phyloP scores from a whole-genome alignment of 805 yeast species.

The Metschnikowia reukaufii region DNA sequence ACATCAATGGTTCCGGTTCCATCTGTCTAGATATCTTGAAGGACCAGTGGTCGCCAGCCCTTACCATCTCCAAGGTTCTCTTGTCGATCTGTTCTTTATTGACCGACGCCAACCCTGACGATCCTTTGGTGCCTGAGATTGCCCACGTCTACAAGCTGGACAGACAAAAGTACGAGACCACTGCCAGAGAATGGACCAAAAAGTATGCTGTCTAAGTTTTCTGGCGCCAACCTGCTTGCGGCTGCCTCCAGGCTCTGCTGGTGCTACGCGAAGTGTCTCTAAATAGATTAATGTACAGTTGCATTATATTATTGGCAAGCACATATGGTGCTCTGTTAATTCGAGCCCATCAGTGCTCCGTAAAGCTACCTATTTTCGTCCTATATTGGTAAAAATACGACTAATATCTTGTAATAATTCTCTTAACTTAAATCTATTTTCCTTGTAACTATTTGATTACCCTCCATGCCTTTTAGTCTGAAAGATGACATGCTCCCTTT shows the following conservation, averaged over 20 bases:
- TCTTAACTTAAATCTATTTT: no score
- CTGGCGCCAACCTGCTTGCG: neutral
- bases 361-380: no score
- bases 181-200: constrained; percentile 98
- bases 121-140: constrained; percentile 97
- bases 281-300: constrained; percentile 21
- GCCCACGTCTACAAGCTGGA: constrained; percentile 96
- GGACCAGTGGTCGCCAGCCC: constrained; percentile 99
- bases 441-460: no score
- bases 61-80: constrained; percentile 92
- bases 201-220: constrained; percentile 80
- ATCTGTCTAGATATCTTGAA: constrained; percentile 95
- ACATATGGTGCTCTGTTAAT: no score
- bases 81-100: constrained; percentile 92
- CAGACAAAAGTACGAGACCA: constrained; percentile 89
- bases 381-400: no score
- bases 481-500: no score
- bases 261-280: constrained; percentile 6
- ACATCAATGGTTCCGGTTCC: constrained; percentile 92
- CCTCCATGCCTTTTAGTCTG: no score
- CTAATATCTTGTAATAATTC: no score
- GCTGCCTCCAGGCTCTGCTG: neutral
- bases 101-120: constrained; percentile 98
- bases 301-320: constrained; percentile 10
- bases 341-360: no score